Base-by-base conservation (phyloP, 1,284 basidiomycete genomes). In the Ustilago sp. region DNA sequence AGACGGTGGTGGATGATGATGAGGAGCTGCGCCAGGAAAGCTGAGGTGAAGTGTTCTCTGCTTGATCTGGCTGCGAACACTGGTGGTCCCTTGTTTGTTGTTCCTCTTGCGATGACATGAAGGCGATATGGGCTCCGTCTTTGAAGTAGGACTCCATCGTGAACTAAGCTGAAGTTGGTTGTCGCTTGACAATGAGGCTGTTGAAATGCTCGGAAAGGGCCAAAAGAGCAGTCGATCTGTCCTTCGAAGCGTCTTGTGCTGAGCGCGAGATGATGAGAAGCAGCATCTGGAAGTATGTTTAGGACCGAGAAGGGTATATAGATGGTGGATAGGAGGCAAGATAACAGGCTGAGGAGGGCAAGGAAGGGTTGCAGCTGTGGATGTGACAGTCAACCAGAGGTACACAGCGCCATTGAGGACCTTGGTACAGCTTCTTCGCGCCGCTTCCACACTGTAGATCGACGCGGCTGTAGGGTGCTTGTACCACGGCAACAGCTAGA, bases 81-180 rank as follows among this genome's bases (percentile, higher is more conserved):
- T 57, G 57, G 12, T 19, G 50, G 12, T 15, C n/a, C 19, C 55
- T 32, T 6, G 15, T 39, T 34, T 45, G 6, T 8, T 17, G 56
- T 8, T 36, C 13, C 17, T 66, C 56, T 39, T 66, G 39, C 2
- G 48, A 50, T 11, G 52, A 34, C 8, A 64, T 50, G 6, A 74
- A 39, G 51, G 52, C 36, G 35, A 74, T 47, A n/a, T 43, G 63
- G 4, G 58, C 59, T 43, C 69, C 66, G 48, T 66, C 72, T 4
- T 34, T 68, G 57, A 68, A 74, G 56, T 63, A 53, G 12, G 67
- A 57, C 47, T 54, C 51, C 69, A 72, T 72, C 0, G 15, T 62
- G 59, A 35, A 6, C 17, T 32, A 23, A 38, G 34, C n/a, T 35
- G n/a, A 15, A 38, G 41, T 2, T 32, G 41, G 35, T 23, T 11